Evolutionary conservation across 371 early-diverging fungal species (phyloP), one percentile per base, ranked within the genome.

Genomic region (Apophysomyces trapeziformis): DNA sequence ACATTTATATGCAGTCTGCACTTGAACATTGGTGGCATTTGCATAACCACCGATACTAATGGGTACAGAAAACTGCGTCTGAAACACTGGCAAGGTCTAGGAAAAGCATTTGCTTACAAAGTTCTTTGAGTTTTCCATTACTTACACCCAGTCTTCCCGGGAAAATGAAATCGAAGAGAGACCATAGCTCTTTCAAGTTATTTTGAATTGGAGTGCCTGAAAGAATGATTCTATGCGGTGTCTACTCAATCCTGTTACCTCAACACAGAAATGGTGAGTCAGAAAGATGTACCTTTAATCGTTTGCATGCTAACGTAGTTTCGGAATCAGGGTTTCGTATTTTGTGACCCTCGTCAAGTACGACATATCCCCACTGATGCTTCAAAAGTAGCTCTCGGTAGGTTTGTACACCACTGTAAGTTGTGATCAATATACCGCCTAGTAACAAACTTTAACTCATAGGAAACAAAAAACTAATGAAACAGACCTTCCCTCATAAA

Each of bases 201-300:
- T 99, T 99, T 73, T 99, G 99, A 46, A 99, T 97, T 0, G 99
- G 99, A 16, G 99, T 99, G 16, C 99, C 99, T 2, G 96, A 93
- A 1, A 99, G 83, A 32, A 98, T 91, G 59, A 97, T 90, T 37
- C 96, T 84, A 69, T 96, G 92, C 0, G 92, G 87, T 12, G 96
- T 96, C 80, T 92, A 75, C 5, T 5, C 16, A n/a, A 21, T 50
- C 7, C 11, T 8, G 21, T 50, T 21, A 57, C 12, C 11, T 64
- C 21, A 35, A 32, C 2, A n/a, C 32, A 36, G 16, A 36, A 37
- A 18, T 16, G 21, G 16, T 26, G 45, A 6, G 61, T 46, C 38
- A 38, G 46, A 21, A 59, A 62, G 68, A 43, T 21, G 13, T 68
- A 82, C 83, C 72, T 81, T 79, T 50, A 98, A 75, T 57, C 89